A percentile compares a stretch with the other conserved stretches of the same genome.
Conservation (phyloP, 2,329 filamentous ascomycete species). For the Rutstroemia sp. region DNA sequence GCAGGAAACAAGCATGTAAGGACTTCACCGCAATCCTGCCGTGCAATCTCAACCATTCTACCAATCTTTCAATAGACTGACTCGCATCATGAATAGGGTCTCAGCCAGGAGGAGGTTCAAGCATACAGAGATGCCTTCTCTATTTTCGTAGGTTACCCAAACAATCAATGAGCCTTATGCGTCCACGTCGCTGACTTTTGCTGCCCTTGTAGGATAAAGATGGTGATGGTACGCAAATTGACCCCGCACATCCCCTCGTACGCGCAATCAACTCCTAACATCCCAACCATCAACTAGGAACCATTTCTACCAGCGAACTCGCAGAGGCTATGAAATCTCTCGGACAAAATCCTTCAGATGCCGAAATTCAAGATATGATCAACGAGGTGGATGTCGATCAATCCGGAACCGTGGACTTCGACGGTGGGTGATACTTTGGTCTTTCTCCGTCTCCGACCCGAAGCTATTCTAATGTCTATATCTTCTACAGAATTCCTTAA, state of each 20-base stretch:
- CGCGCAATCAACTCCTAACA: neutral
- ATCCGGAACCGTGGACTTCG: conserved; percentile 10
- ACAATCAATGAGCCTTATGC: neutral
- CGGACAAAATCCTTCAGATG: conserved; percentile 9
- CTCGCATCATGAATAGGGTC: neutral
- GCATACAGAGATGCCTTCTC: conserved; percentile 10
- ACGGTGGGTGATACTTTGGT: conserved; percentile 5
- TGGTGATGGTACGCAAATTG: conserved; percentile 7
- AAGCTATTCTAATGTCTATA: conserved; percentile 1
- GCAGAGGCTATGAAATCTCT: conserved; percentile 9
- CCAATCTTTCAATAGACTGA: neutral
- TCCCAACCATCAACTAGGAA: neutral
- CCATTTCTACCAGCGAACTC: conserved; percentile 5
- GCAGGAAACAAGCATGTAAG: neutral
- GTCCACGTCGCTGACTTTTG: neutral
- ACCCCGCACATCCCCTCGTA: conserved; percentile 6
- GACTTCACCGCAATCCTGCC: neutral
- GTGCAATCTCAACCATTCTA: neutral
- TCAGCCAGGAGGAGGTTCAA: conserved; percentile 7
- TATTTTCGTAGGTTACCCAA: conserved; percentile 2
- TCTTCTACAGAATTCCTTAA: conserved; percentile 49
- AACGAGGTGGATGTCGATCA: conserved; percentile 11
- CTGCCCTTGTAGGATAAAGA: conserved; percentile 4
- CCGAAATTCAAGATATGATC: conserved; percentile 10
- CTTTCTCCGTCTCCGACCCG: neutral